phyloP scores from a whole-genome alignment of 345 rosid genomes.

The Lepidium sativum region DNA sequence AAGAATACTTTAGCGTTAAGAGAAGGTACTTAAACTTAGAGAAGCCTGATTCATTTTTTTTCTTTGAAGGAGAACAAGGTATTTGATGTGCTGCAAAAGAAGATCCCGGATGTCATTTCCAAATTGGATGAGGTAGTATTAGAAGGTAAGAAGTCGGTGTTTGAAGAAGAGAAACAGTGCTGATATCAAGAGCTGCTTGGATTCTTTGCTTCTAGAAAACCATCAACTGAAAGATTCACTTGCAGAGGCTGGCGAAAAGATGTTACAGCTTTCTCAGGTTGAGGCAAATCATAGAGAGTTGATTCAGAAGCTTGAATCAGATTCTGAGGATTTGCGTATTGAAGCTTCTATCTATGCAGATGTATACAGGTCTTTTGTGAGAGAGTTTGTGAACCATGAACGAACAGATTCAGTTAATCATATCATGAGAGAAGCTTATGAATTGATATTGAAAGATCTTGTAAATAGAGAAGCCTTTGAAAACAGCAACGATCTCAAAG shows the following conservation, averaged over 20 bases:
- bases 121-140: conserved; percentile 44
- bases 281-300: conserved; percentile 31
- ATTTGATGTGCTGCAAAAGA: conserved; percentile 49
- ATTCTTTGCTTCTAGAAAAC: conserved; percentile 43
- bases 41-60: conserved; percentile 32
- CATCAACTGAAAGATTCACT: conserved; percentile 36
- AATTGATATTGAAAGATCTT: no score
- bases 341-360: conserved; percentile 45
- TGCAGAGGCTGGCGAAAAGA: conserved; percentile 31
- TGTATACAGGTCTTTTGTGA: conserved; percentile 37
- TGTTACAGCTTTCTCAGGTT: conserved; percentile 20
- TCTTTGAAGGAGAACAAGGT: conserved; percentile 52
- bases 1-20: no score
- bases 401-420: conserved; percentile 24
- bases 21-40: no score
- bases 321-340: conserved; percentile 34
- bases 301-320: conserved; percentile 32
- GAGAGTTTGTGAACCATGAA: conserved; percentile 31
- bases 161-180: conserved; percentile 19
- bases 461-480: no score
- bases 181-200: conserved; percentile 36
- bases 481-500: no score
- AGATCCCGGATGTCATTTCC: conserved; percentile 43
- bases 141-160: conserved; percentile 31
- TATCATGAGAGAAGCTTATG: conserved; percentile 24